These are phyloP conservation scores for Malassezia japonica DNA, from an alignment of 1,284 basidiomycete genomes.

Conservation along the genomic window DNA sequence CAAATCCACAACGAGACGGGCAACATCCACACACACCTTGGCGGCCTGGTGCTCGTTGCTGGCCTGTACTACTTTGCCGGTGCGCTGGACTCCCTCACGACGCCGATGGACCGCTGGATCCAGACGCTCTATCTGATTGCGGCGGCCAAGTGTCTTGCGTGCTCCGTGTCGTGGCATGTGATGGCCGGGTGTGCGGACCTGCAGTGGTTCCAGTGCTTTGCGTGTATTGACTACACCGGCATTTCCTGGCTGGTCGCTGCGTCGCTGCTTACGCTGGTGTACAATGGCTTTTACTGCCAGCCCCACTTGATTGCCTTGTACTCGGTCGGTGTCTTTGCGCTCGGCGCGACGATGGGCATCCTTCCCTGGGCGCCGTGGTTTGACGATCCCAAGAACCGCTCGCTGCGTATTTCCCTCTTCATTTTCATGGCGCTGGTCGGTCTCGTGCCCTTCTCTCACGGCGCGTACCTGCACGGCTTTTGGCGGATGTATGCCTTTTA, in stretches of 20 bases:
- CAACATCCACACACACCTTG: constrained; percentile 45
- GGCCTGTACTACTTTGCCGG: constrained; percentile 42
- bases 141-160: constrained; percentile 41
- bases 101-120: constrained; percentile 40
- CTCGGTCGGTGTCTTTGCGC: constrained; percentile 30
- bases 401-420: constrained; percentile 38
- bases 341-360: constrained; percentile 38
- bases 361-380: constrained; percentile 46
- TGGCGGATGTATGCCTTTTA: constrained; percentile 33
- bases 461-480: constrained; percentile 37
- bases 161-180: constrained; percentile 45
- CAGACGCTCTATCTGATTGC: constrained; percentile 44
- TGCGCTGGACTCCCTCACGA: constrained; percentile 37
- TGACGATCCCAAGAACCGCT: constrained; percentile 39
- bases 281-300: constrained; percentile 48
- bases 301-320: constrained; percentile 42
- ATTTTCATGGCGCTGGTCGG: constrained; percentile 41
- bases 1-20: constrained; percentile 47
- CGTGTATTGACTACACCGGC: constrained; percentile 47
- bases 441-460: constrained; percentile 40
- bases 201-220: constrained; percentile 42
- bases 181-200: constrained; percentile 44
- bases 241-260: constrained; percentile 47
- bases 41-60: constrained; percentile 34
- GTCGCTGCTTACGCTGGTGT: constrained; percentile 40